Evolutionary conservation across 805 yeast species (phyloP).

Genomic region (Wickerhamomyces mucosus): DNA sequence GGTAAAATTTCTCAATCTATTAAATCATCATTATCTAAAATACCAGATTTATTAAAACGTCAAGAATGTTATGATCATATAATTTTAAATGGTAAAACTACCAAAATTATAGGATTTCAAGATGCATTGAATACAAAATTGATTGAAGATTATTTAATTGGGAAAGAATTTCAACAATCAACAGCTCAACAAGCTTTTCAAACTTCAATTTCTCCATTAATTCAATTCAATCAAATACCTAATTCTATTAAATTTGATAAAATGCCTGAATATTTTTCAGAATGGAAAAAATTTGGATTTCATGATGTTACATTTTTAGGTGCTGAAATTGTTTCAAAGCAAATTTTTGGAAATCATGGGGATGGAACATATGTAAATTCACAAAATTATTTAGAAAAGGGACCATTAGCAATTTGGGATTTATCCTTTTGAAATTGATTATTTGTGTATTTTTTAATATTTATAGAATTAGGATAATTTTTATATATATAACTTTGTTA

Average conservation of each 20-base stretch:
- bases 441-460: too few species aligned
- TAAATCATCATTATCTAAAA: slow-evolving; percentile 39
- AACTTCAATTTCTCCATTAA: slow-evolving; percentile 11
- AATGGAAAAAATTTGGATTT: slow-evolving; percentile 80
- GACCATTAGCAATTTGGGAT: slow-evolving; percentile 82
- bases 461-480: too few species aligned
- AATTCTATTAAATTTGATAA: slow-evolving; percentile 58
- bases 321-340: slow-evolving; percentile 80
- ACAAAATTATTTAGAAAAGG: slow-evolving; percentile 65
- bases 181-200: slow-evolving; percentile 22
- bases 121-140: slow-evolving; percentile 57
- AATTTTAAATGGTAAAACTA: slow-evolving; percentile 70
- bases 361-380: slow-evolving; percentile 56
- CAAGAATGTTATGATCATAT: slow-evolving; percentile 83
- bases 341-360: slow-evolving; percentile 57
- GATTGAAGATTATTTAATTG: slow-evolving; percentile 43
- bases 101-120: slow-evolving; percentile 64
- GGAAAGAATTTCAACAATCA: slow-evolving; percentile 20
- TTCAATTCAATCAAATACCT: slow-evolving; percentile 61
- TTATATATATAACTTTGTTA: too few species aligned
- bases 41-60: slow-evolving; percentile 61
- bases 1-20: slow-evolving; percentile 43
- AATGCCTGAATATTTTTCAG: slow-evolving; percentile 87
- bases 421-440: slow-evolving; percentile 27
- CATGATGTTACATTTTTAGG: slow-evolving; percentile 76